phyloP scores from a whole-genome alignment of 2,329 filamentous ascomycete species.

The Hypoxylon sp. region DNA sequence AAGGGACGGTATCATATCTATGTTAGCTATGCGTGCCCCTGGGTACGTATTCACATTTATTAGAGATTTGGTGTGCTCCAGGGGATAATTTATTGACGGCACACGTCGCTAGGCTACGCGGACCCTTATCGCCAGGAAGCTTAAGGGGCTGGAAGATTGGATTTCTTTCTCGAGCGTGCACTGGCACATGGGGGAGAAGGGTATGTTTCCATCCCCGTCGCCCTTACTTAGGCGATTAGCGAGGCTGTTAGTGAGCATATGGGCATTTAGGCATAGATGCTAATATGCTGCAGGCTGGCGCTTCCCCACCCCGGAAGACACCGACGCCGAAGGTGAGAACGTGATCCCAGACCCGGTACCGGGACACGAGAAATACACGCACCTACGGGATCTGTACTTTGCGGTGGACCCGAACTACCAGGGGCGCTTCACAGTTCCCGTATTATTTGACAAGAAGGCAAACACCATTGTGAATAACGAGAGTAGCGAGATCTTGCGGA shows the following conservation, averaged over 20 bases:
- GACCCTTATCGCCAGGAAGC: conserved; percentile 85
- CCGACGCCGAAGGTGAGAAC: conserved; percentile 69
- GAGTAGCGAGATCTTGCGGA: conserved; percentile 91
- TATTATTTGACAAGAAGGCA: conserved; percentile 83
- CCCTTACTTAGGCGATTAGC: not conserved
- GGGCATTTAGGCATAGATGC: not conserved
- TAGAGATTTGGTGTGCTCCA: not conserved
- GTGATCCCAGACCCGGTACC: conserved; percentile 78
- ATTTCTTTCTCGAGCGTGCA: conserved; percentile 87
- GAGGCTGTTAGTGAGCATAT: not conserved
- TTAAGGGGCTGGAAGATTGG: conserved; percentile 92
- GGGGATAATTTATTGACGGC: conserved; percentile 7
- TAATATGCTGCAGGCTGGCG: conserved; percentile 76
- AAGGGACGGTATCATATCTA: conserved; percentile 95
- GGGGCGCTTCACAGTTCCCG: conserved; percentile 89
- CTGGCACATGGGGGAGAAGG: conserved; percentile 82
- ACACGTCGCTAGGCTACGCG: conserved; percentile 73
- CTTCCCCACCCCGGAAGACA: conserved; percentile 77
- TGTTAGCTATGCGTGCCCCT: conserved; percentile 93
- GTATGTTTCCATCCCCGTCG: conserved; percentile 49
- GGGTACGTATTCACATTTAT: conserved; percentile 65
- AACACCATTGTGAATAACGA: conserved; percentile 91
- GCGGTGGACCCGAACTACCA: conserved; percentile 77
- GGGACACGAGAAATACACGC: conserved; percentile 76
- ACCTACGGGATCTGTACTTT: conserved; percentile 87